Base-by-base conservation (phyloP, 108 stramenopile species). In the Stephanodiscus minutulus region DNA sequence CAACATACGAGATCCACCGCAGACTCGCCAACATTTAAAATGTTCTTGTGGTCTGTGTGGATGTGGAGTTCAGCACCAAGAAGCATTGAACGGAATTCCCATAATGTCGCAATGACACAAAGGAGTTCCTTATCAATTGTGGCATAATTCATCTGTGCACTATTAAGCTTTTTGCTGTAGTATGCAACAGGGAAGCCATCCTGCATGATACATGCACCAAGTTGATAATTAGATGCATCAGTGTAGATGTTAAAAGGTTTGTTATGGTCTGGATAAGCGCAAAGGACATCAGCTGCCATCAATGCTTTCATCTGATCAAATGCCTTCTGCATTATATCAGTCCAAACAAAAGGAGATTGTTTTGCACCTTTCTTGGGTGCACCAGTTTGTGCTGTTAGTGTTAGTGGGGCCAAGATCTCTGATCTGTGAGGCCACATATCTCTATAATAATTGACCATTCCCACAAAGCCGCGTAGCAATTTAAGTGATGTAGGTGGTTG, bases 251-350 rank as follows among this genome's bases (percentile, higher is more conserved):
- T 39, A 64, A 85, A 88, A 10, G 71, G 82, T 31, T 69, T 31
- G 35, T 81, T 65, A 39, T 73, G 68, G 66, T 88, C 66, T 3
- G 84, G 76, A 61, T 72, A 85, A 1, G 59, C 37, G 8, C 81
- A 21, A 3, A 88, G 27, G 0, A 41, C 65, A 46, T 85, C 83
- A 15, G 17, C 20, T 29, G 72, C 73, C 11, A 83, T n/a, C 7
- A 84, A 6, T 1, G 70, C 69, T 62, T 88, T 88, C 65, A 84
- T 85, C 25, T 67, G 25, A 4, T 83, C 46, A 35, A 88, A 85
- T 21, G 87, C 79, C 37, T 73, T 24, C 6, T 64, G 28, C 64
- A 65, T 65, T 7, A 27, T 29, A 22, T 0, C 0, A 21, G 49
- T 65, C 64, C 64, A 65, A 3, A 18, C 29, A 33, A 65, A 65